These are phyloP conservation scores for Kregervanrija pseudodelftensis DNA, from an alignment of 805 yeast genomes.

Conservation along the genomic window DNA sequence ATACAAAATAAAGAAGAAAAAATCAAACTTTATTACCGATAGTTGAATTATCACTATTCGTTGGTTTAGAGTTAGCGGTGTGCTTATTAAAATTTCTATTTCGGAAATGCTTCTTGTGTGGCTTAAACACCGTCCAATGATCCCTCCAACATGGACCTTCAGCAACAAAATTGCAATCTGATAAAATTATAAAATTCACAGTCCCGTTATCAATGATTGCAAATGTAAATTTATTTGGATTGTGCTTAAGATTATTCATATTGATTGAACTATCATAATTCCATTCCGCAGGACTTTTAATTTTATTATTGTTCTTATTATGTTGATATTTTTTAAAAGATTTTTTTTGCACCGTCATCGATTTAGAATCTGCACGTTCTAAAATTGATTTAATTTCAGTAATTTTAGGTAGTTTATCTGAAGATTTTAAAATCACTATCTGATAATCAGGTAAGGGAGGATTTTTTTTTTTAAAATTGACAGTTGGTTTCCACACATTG, in stretches of 20 bases:
- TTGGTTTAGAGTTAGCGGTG: no score
- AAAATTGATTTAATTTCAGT: slow-evolving; percentile 34
- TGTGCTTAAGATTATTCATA: slow-evolving; percentile 6
- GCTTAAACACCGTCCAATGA: slow-evolving; percentile 10
- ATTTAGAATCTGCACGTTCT: slow-evolving; percentile 18
- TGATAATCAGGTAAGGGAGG: slow-evolving; percentile 77
- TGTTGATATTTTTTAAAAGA: not conserved
- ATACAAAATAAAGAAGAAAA: no score
- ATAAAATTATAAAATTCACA: slow-evolving; percentile 52
- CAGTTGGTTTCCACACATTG: slow-evolving; percentile 80
- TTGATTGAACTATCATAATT: slow-evolving; percentile 10
- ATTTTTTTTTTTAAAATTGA: slow-evolving; percentile 57
- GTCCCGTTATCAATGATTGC: slow-evolving; percentile 75
- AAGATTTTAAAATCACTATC: slow-evolving; percentile 49
- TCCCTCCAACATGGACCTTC: slow-evolving; percentile 26
- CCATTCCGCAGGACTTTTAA: slow-evolving; percentile 5
- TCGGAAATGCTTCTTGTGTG: no score
- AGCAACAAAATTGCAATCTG: slow-evolving; percentile 40
- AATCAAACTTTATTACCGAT: no score
- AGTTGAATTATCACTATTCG: no score
- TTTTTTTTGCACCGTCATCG: not conserved
- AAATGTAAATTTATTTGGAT: slow-evolving; percentile 32
- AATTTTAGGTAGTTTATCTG: slow-evolving; percentile 40
- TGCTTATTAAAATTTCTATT: no score
- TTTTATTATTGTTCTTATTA: not conserved